Evolutionary conservation across 805 yeast species (phyloP).

Genomic region (Wickerhamomyces ciferrii): DNA sequence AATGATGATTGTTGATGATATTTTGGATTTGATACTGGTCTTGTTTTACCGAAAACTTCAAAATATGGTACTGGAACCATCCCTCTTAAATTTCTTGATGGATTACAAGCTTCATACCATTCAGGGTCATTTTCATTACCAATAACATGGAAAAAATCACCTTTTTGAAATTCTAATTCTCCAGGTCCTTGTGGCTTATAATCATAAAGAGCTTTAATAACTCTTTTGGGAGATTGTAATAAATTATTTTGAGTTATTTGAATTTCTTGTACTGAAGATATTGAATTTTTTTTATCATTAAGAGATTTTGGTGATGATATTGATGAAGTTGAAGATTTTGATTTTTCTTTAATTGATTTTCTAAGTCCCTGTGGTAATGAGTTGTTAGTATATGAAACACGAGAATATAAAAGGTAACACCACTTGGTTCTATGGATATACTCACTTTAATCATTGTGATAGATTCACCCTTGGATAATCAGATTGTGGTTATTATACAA

Average conservation of each 20-base stretch:
- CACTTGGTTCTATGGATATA: no score
- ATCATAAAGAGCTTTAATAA: constrained; percentile 75
- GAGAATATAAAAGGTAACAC: no score
- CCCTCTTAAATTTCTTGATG: constrained; percentile 70
- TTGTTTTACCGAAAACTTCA: constrained; percentile 65
- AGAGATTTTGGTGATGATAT: constrained; percentile 19
- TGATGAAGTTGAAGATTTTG: constrained; percentile 17
- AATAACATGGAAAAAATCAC: constrained; percentile 85
- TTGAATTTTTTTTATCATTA: constrained; percentile 11
- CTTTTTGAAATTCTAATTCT: constrained; percentile 71
- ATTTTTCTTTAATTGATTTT: constrained; percentile 21
- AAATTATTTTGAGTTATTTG: constrained; percentile 14
- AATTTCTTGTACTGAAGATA: constrained; percentile 19
- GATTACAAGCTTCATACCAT: constrained; percentile 89
- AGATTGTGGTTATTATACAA: no score
- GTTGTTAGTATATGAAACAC: not conserved
- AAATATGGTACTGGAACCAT: constrained; percentile 85
- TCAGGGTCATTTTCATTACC: constrained; percentile 51
- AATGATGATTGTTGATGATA: constrained; percentile 3
- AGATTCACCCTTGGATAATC: no score
- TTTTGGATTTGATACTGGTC: constrained; percentile 26
- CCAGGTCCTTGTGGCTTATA: constrained; percentile 77
- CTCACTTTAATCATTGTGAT: constrained; percentile 7
- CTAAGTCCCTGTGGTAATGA: constrained; percentile 6
- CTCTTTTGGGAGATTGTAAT: constrained; percentile 64